Evolutionary conservation across 2,329 filamentous ascomycete genomes (phyloP).

Genomic region (Emmonsiellopsis sp.): DNA sequence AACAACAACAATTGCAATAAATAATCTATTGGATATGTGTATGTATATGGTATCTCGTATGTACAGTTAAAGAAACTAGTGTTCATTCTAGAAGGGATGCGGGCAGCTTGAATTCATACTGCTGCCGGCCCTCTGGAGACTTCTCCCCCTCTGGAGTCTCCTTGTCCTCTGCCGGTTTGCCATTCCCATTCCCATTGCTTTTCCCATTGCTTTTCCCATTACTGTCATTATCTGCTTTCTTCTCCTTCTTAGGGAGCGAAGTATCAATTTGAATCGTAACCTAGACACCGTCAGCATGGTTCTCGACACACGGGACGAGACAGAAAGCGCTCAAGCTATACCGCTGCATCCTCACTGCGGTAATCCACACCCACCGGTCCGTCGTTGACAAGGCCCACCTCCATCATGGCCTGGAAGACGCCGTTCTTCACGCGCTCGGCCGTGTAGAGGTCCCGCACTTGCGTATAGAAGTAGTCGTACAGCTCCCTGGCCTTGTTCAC

Average conservation of each 20-base stretch:
- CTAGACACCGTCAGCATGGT: conserved; percentile 15
- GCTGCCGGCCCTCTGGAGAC: conserved; percentile 6
- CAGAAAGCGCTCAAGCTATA: conserved; percentile 33
- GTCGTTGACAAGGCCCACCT: conserved; percentile 87
- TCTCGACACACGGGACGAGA: background rate
- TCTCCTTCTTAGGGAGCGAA: conserved; percentile 33
- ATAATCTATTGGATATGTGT: background rate
- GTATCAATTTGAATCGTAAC: conserved; percentile 40
- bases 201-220: background rate
- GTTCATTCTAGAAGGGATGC: conserved; percentile 17
- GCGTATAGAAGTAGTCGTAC: conserved; percentile 74
- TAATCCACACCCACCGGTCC: conserved; percentile 58
- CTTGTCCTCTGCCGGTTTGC: conserved; percentile 2
- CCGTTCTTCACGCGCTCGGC: conserved; percentile 79
- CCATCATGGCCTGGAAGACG: conserved; percentile 99
- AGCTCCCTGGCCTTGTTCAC: conserved; percentile 69
- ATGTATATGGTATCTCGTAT: background rate
- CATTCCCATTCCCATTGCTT: conserved; percentile 5
- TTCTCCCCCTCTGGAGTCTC: conserved; percentile 6
- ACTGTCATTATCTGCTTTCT: conserved; percentile 3
- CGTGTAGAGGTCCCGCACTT: conserved; percentile 63
- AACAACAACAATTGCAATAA: background rate
- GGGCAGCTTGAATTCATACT: conserved; percentile 16
- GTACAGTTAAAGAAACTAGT: background rate
- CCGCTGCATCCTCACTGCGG: conserved; percentile 48